These are phyloP conservation scores for Collybia nuda DNA, from an alignment of 768 basidiomycete genomes.

Conservation along the genomic window DNA sequence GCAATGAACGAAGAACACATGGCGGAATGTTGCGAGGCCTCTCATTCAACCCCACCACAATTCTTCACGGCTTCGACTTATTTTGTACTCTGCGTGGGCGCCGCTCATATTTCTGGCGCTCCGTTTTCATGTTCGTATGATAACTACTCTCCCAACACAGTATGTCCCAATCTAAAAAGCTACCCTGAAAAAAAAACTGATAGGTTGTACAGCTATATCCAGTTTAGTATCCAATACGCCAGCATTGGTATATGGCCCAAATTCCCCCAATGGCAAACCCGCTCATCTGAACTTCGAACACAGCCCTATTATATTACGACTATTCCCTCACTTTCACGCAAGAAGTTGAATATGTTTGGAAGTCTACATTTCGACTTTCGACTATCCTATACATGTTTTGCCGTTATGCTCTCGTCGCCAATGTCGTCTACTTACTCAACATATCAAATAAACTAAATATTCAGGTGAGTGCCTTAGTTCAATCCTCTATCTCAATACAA, in stretches of 20 bases:
- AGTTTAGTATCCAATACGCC: constrained; percentile 19
- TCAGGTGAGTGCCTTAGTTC: constrained; percentile 12
- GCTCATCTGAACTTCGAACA: background rate
- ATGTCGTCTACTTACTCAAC: constrained; percentile 29
- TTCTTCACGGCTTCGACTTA: too few relatives aligned
- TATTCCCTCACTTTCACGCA: constrained; percentile 28
- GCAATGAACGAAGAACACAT: too few relatives aligned
- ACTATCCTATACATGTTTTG: constrained; percentile 30
- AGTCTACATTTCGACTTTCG: constrained; percentile 20
- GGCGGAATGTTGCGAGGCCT: too few relatives aligned
- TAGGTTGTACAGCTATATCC: constrained; percentile 11
- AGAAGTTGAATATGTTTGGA: constrained; percentile 33
- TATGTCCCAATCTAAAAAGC: too few relatives aligned
- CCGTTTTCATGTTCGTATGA: too few relatives aligned
- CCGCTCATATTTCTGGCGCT: too few relatives aligned
- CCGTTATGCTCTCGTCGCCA: constrained; percentile 32
- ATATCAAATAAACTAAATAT: constrained; percentile 17
- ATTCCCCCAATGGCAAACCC: too few relatives aligned
- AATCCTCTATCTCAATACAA: background rate
- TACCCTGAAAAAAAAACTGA: too few relatives aligned
- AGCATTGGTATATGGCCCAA: constrained; percentile 14
- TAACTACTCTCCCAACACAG: too few relatives aligned
- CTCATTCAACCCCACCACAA: too few relatives aligned
- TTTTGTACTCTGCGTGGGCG: too few relatives aligned
- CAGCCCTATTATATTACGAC: constrained; percentile 31